Conservation (phyloP, 495 filamentous ascomycete genomes). For the Penicillium macrosclerotiorum region DNA sequence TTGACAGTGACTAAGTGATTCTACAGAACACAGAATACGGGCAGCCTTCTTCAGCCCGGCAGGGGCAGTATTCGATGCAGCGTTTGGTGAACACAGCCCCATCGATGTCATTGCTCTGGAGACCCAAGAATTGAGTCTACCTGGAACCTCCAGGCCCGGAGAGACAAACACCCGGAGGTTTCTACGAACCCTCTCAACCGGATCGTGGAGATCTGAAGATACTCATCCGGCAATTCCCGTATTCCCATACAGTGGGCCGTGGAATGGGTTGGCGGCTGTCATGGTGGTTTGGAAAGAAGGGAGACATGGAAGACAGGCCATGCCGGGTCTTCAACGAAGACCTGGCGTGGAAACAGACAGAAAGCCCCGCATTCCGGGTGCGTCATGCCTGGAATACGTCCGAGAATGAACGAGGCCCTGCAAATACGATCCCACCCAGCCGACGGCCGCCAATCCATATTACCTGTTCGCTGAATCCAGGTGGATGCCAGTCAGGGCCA, state of each 20-base stretch:
- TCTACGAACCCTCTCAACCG: neutral
- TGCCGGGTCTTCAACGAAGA: constrained; percentile 12
- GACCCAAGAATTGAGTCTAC: constrained; percentile 1
- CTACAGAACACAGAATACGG: too few relatives aligned
- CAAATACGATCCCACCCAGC: neutral
- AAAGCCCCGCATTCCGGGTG: constrained; percentile 27
- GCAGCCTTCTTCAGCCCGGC: too few relatives aligned
- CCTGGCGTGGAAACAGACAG: constrained; percentile 15
- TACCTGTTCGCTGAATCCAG: too few relatives aligned
- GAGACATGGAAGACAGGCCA: too few relatives aligned
- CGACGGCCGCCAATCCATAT: neutral
- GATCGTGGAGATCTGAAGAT: neutral
- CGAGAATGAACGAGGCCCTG: neutral
- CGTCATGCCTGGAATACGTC: constrained; percentile 12
- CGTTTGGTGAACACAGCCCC: constrained; percentile 21
- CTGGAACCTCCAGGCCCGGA: neutral
- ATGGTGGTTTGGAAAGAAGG: constrained; percentile 1
- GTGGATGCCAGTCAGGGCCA: neutral
- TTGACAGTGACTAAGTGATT: too few relatives aligned
- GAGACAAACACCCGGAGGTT: neutral
- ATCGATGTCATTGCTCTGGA: constrained; percentile 24
- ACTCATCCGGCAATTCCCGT: neutral
- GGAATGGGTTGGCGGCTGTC: constrained; percentile 2
- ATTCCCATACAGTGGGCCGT: neutral
- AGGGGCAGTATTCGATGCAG: too few relatives aligned